Evolutionary conservation across 352 stramenopile species (phyloP), one percentile per base, ranked within the genome.

Genomic region (Pythium vanterpoolii): DNA sequence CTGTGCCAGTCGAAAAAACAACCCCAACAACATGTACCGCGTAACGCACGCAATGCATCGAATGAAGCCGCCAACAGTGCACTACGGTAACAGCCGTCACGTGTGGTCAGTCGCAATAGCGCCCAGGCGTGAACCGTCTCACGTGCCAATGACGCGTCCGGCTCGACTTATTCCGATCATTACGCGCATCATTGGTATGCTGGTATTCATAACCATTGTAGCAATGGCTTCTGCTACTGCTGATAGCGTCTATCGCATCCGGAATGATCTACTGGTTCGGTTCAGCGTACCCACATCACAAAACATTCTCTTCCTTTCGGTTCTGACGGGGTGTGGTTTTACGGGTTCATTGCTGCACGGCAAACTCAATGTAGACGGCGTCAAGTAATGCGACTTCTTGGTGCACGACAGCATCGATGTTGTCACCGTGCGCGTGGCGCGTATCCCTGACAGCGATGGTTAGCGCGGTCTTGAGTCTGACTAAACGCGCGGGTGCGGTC

Each of bases 371-470:
- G 24, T 54, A 6, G 65, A 72, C 34, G 65, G 60, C 31, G 18
- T 72, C 59, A 60, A 69, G 45, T 68, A 66, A 42, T 66, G 69
- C 45, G 65, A 72, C 27, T 72, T 72, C 24, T 3, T 34, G 11
- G 60, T 62, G 14, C 18, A 44, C 11, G 60, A 68, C n/a, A 30
- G 61, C 9, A 40, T 58, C 10, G 46, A 46, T 4, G 11, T 13
- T 3, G 56, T 64, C 19, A 10, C 19, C 4, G 36, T 64, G 38
- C n/a, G 38, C 27, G 9, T 64, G 21, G 36, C 27, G 19, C 38
- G 36, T 10, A 23, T 47, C 1, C 11, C 9, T 24, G 42, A 55
- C 11, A 33, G 36, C 9, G 27, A 40, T 39, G 46, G 45, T 18
- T 44, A 30, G 47, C 24, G 8, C 47, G 24, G 28, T 45, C 3